Evolutionary conservation across 306 rosid genomes (phyloP), one percentile per base, ranked within the genome.

Genomic region (Ormosia emarginata): DNA sequence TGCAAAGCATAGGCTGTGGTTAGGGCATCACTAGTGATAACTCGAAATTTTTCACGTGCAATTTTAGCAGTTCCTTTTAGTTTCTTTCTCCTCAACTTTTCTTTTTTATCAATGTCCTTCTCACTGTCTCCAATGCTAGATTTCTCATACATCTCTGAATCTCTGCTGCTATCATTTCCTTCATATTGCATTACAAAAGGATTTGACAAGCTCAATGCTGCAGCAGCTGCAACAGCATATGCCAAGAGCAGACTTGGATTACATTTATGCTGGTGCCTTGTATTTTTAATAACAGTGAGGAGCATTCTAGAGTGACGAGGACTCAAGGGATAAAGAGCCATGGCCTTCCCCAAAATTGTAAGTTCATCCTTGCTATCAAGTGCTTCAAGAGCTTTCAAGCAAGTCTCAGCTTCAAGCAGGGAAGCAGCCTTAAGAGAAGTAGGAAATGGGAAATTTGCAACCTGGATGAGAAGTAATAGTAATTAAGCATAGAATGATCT

Each of bases 261-360:
- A 50, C 87, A 86, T 56, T 85, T 81, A 75, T 82, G 85, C 86
- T 47, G 71, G 39, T 61, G 87, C 75, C 85, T 87, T 88, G 91
- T 86, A 63, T 80, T 82, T 84, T 84, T 89, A 75, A 93, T 86
- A 61, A 93, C 86, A 1, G 95, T 91, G 74, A 95, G 94, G 47
- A 91, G 89, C 98, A 95, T 95, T 89, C 93, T 90, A 4, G 99
- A 91, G 89, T 90, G 99, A 78, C 98, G 98, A 57, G 99, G 99
- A 87, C 97, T 93, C 95, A 91, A 86, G 66, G 99, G 99, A 81
- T 79, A 95, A 43, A 73, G 84, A 47, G 98, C 94, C 99, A 93
- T 95, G 81, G 92, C 91, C 89, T 88, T 90, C 67, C 98, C 99
- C 66, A 93, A 77, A 50, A 82, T 67, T 52, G 98, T 95, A 59